Evolutionary conservation across 2,329 filamentous ascomycete species (phyloP).

Genomic region (Trichoderma lentiforme): DNA sequence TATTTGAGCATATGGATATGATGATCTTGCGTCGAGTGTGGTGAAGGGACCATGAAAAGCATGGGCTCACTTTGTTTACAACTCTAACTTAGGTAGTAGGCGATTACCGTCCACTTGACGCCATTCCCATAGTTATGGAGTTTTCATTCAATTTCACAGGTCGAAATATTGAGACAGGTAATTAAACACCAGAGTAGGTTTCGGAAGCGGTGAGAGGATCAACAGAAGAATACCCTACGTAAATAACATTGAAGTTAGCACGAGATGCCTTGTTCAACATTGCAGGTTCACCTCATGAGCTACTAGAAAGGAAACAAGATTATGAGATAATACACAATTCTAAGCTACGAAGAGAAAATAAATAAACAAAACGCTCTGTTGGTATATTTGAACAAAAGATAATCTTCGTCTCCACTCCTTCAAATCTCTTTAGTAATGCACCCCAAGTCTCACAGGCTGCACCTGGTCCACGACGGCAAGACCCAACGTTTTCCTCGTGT

Average conservation of each 20-base stretch:
- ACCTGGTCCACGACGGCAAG: background rate
- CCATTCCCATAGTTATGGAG: background rate
- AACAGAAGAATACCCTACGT: background rate
- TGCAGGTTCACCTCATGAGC: background rate
- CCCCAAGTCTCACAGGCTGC: background rate
- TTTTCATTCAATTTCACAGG: background rate
- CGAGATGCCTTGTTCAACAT: background rate
- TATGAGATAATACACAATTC: background rate
- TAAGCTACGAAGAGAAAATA: background rate
- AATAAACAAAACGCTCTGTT: background rate
- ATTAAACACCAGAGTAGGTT: background rate
- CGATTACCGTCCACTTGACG: background rate
- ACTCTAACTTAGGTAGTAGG: background rate
- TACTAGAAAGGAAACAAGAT: rapidly evolving
- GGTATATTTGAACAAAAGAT: background rate
- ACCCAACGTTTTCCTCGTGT: background rate
- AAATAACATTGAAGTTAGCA: background rate
- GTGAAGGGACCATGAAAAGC: background rate
- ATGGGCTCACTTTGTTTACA: background rate
- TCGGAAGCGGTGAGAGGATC: background rate
- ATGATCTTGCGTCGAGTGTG: background rate
- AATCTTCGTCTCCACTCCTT: background rate
- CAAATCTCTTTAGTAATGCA: background rate
- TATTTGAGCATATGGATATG: background rate
- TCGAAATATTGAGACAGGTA: background rate